Evolutionary conservation across 1,284 basidiomycete species (phyloP).

Genomic region (Cryptococcus sp.): DNA sequence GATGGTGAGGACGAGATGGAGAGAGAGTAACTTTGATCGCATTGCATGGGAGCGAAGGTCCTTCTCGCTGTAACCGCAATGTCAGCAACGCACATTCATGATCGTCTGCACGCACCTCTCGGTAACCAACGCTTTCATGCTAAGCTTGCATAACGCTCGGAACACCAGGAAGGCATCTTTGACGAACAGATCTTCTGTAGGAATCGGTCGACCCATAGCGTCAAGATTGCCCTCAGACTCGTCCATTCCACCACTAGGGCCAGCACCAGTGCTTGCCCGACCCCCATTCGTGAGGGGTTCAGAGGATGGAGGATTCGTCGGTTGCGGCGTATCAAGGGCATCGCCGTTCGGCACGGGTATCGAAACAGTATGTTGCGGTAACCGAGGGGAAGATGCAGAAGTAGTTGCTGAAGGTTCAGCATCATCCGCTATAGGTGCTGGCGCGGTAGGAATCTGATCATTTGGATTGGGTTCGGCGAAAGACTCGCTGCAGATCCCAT

Average conservation of each 20-base stretch:
- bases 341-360: slow-evolving; percentile 47
- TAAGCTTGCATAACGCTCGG: slow-evolving; percentile 90
- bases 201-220: slow-evolving; percentile 43
- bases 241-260: slow-evolving; percentile 11
- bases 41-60: slow-evolving; percentile 92
- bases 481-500: slow-evolving; percentile 27
- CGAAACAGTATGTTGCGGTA: slow-evolving; percentile 35
- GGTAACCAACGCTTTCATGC: slow-evolving; percentile 92
- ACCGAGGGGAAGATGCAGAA: slow-evolving; percentile 16
- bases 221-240: slow-evolving; percentile 38
- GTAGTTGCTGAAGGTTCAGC: slow-evolving; percentile 7
- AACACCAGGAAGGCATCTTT: slow-evolving; percentile 98
- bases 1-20: slow-evolving; percentile 90
- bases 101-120: slow-evolving; percentile 71
- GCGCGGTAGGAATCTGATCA: slow-evolving; percentile 46
- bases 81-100: slow-evolving; percentile 4
- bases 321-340: slow-evolving; percentile 38
- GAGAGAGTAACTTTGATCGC: slow-evolving; percentile 88
- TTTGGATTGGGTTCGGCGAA: slow-evolving; percentile 53
- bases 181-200: slow-evolving; percentile 73
- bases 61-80: slow-evolving; percentile 65
- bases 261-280: neutral
- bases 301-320: slow-evolving; percentile 1
- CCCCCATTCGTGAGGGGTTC: slow-evolving; percentile 9
- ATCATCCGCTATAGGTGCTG: slow-evolving; percentile 24